A percentile compares a stretch with the other conserved stretches of the same genome.
Evolutionary conservation across 495 filamentous ascomycete genomes (phyloP).

Genomic region (Xylaria acuta): DNA sequence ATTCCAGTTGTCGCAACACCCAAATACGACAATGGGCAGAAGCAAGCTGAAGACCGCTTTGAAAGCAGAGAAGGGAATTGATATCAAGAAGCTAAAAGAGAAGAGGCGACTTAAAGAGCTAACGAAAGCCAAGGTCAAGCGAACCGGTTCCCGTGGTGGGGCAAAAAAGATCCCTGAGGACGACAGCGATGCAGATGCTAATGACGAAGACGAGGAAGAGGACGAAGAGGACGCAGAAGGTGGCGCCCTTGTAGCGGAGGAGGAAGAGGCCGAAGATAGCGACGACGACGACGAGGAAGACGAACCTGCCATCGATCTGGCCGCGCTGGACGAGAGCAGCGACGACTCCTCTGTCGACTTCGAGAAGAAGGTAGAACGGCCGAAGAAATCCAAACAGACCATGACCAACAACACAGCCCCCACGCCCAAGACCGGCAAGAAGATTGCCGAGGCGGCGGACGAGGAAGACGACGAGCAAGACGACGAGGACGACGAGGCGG

Average conservation of each 20-base stretch:
- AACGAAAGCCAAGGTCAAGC: slow-evolving; percentile 58
- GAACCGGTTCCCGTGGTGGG: slow-evolving; percentile 43
- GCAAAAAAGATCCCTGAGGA: slow-evolving; percentile 45
- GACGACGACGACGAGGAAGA: slow-evolving; percentile 27
- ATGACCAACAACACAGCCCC: slow-evolving; percentile 36
- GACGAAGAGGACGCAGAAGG: slow-evolving; percentile 31
- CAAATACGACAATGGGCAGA: slow-evolving; percentile 47
- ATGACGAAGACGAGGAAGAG: slow-evolving; percentile 50
- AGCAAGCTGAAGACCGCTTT: slow-evolving; percentile 71
- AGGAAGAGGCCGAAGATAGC: slow-evolving; percentile 29
- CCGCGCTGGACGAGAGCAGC: slow-evolving; percentile 33
- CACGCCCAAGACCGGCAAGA: slow-evolving; percentile 13
- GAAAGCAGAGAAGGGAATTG: slow-evolving; percentile 68
- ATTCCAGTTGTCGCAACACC: slow-evolving; percentile 24
- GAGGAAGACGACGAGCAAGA: slow-evolving; percentile 51
- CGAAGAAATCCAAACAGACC: slow-evolving; percentile 47
- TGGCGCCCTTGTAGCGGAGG: slow-evolving; percentile 28
- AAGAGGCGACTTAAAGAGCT: slow-evolving; percentile 60
- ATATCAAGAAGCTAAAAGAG: slow-evolving; percentile 70
- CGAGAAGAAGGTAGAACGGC: slow-evolving; percentile 44
- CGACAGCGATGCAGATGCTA: slow-evolving; percentile 46
- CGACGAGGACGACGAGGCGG: slow-evolving; percentile 63
- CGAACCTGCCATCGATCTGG: slow-evolving; percentile 20
- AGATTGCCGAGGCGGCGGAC: slow-evolving; percentile 34
- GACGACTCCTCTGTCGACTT: slow-evolving; percentile 45